A percentile compares a stretch with the other conserved stretches of the same genome.
Conservation (phyloP, 331 rosid species). For the Rhamnella rubrinervis region DNA sequence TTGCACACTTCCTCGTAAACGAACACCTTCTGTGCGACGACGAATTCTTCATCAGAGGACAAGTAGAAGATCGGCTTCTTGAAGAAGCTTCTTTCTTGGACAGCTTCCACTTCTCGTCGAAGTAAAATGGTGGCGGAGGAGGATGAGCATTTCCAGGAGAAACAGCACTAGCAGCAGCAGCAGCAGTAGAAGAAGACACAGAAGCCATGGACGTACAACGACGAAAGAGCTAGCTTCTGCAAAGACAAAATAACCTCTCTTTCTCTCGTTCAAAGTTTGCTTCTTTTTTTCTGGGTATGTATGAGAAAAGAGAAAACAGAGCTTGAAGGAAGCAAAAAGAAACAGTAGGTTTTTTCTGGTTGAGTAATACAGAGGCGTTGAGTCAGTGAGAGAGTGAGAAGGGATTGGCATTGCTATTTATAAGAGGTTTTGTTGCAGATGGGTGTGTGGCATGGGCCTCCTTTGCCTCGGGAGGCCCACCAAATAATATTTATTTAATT, state of each 20-base stretch:
- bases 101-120: slow-evolving; percentile 80
- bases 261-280: background rate
- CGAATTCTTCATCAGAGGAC: slow-evolving; percentile 50
- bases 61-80: slow-evolving; percentile 51
- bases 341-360: background rate
- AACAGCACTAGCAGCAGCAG: background rate
- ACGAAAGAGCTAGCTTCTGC: background rate
- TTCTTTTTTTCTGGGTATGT: background rate
- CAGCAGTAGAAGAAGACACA: background rate
- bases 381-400: background rate
- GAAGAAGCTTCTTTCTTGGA: slow-evolving; percentile 69
- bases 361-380: background rate
- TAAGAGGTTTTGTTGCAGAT: slow-evolving; percentile 20
- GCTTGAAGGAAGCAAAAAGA: background rate
- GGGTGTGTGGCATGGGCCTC: slow-evolving; percentile 41
- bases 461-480: slow-evolving; percentile 41
- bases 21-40: slow-evolving; percentile 55
- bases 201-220: slow-evolving; percentile 13
- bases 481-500: slow-evolving; percentile 3
- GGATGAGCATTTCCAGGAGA: slow-evolving; percentile 16
- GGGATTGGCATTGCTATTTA: slow-evolving; percentile 26
- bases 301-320: background rate
- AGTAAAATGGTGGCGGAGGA: slow-evolving; percentile 52
- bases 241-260: background rate
- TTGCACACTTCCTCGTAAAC: slow-evolving; percentile 76